Conservation (phyloP, 2,329 filamentous ascomycete genomes). For the Pyrenophora tritici-repentis region DNA sequence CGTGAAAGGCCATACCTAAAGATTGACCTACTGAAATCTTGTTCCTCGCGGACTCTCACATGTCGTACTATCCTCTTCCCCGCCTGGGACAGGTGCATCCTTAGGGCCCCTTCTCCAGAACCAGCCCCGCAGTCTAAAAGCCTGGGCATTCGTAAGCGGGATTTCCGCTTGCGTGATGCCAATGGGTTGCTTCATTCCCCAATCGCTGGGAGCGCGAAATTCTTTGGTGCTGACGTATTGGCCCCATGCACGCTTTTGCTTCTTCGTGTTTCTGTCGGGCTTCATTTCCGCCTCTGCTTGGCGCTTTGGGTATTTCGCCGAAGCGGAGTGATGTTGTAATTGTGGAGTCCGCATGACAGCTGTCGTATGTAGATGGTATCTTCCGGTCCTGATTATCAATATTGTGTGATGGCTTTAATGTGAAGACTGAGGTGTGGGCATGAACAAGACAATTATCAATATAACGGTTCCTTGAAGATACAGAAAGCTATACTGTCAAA, state of each 20-base stretch:
- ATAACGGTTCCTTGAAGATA: no score
- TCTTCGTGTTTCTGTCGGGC: neutral
- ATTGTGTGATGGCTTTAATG: neutral
- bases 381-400: neutral
- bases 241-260: neutral
- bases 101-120: neutral
- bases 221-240: slow-evolving; percentile 1
- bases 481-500: no score
- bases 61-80: no score
- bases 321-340: neutral
- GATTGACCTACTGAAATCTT: neutral
- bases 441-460: no score
- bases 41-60: neutral
- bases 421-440: no score
- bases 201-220: neutral
- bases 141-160: neutral
- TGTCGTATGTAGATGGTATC: neutral
- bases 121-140: neutral
- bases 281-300: neutral
- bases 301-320: neutral
- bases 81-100: neutral
- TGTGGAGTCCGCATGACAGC: no score
- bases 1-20: no score
- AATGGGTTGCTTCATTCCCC: neutral
- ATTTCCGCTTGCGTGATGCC: neutral